Evolutionary conservation across 2,329 filamentous ascomycete genomes (phyloP).

Genomic region (Chaetomium sp.): DNA sequence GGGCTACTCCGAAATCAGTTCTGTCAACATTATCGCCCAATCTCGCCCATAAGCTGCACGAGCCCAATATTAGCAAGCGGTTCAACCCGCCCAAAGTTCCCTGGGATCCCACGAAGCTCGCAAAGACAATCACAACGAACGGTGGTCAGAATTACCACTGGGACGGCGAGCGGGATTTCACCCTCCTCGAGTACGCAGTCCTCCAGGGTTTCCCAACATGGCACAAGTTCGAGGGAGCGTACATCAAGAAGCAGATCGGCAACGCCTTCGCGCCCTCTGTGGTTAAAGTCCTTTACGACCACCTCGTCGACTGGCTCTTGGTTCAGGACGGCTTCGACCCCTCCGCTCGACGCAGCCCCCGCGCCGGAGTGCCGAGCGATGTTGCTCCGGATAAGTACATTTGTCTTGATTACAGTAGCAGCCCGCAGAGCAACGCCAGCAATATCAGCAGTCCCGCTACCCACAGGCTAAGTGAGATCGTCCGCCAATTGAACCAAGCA

Average conservation of each 20-base stretch:
- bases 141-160: constrained; percentile 67
- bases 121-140: constrained; percentile 65
- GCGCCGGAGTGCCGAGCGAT: background rate
- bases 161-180: constrained; percentile 63
- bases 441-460: background rate
- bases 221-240: constrained; percentile 56
- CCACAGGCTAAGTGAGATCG: background rate
- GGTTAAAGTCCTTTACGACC: constrained; percentile 53
- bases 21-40: constrained; percentile 40
- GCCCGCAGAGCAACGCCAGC: background rate
- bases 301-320: constrained; percentile 51
- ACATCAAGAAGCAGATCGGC: constrained; percentile 67
- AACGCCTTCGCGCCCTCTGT: constrained; percentile 73
- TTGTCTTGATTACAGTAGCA: background rate
- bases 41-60: constrained; percentile 42
- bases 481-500: background rate
- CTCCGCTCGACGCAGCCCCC: too few relatives aligned
- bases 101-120: constrained; percentile 53
- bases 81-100: constrained; percentile 37
- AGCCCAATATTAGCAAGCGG: constrained; percentile 34
- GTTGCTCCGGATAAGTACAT: background rate
- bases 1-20: constrained; percentile 49
- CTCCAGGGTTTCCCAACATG: constrained; percentile 68
- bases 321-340: constrained; percentile 44
- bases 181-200: constrained; percentile 66